Percentiles rank a stretch among this genome's conserved stretches.
Evolutionary conservation across 2,329 filamentous ascomycete species (phyloP).

Genomic region (Calonectria naviculata): DNA sequence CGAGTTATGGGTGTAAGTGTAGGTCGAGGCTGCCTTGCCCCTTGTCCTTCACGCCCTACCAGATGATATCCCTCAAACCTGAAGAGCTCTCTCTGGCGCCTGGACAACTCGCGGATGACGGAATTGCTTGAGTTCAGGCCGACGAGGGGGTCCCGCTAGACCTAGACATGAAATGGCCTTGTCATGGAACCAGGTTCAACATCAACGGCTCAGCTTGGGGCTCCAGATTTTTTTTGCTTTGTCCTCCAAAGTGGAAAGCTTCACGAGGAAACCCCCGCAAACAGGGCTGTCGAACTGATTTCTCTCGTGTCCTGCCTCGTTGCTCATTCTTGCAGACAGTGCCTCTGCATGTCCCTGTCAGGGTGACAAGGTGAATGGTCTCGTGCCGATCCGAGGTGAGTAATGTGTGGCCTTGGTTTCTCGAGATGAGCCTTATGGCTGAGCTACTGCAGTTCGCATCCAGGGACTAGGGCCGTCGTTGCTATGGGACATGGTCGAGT

Average conservation of each 20-base stretch:
- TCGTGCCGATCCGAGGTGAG: slow-evolving; percentile 19
- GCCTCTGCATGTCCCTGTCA: slow-evolving; percentile 8
- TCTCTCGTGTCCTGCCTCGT: not conserved
- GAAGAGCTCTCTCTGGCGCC: not conserved
- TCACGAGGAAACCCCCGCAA: slow-evolving; percentile 6
- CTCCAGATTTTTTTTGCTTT: not conserved
- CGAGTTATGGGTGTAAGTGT: not conserved
- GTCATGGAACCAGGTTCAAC: not conserved
- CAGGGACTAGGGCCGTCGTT: slow-evolving; percentile 11
- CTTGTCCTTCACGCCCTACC: not conserved
- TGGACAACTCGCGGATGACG: not conserved
- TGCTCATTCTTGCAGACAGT: not conserved
- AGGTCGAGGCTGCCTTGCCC: slow-evolving; percentile 9
- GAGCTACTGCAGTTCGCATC: slow-evolving; percentile 22
- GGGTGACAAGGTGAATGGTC: slow-evolving; percentile 16
- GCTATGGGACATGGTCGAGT: not conserved
- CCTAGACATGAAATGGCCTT: slow-evolving; percentile 5
- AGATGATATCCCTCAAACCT: not conserved
- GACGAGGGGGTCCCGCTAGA: not conserved
- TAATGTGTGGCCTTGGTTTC: slow-evolving; percentile 7
- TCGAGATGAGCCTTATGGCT: slow-evolving; percentile 24
- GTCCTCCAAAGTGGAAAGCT: slow-evolving; percentile 20
- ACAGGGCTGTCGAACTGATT: slow-evolving; percentile 6
- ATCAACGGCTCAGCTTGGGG: not conserved
- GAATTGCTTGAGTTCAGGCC: not conserved